Evolutionary conservation across 2,329 filamentous ascomycete genomes (phyloP).

Genomic region (Rhynchosporium agropyri): DNA sequence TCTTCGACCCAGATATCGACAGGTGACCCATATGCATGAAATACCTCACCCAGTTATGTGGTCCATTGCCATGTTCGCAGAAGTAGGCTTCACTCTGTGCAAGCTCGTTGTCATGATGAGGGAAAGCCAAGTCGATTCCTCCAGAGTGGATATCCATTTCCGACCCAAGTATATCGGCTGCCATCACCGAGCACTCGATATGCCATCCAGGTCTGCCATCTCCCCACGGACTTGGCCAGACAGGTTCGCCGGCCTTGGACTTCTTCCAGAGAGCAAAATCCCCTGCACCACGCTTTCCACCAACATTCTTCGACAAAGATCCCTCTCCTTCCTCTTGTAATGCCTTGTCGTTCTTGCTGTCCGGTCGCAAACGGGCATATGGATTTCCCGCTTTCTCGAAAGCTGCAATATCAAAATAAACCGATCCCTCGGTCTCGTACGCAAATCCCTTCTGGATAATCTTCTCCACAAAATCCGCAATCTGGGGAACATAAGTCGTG

Average conservation of each 20-base stretch:
- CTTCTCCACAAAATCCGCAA: constrained; percentile 73
- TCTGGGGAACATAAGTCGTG: constrained; percentile 89
- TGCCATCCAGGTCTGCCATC: constrained; percentile 91
- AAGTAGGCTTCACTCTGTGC: constrained; percentile 89
- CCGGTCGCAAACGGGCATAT: constrained; percentile 84
- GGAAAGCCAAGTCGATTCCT: constrained; percentile 87
- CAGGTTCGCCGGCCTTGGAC: constrained; percentile 88
- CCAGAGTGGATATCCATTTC: constrained; percentile 93
- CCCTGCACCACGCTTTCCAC: constrained; percentile 71
- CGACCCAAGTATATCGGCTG: constrained; percentile 80
- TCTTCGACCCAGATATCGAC: constrained; percentile 86
- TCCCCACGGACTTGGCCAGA: constrained; percentile 88
- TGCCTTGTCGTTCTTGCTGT: constrained; percentile 80
- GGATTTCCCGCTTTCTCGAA: constrained; percentile 84
- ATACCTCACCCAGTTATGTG: constrained; percentile 87
- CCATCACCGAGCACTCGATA: constrained; percentile 97
- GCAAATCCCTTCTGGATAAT: constrained; percentile 79
- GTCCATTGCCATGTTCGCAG: constrained; percentile 49
- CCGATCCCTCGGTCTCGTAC: constrained; percentile 80
- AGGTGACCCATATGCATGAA: constrained; percentile 96
- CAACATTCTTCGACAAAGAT: constrained; percentile 64
- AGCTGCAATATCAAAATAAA: constrained; percentile 89
- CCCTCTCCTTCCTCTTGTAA: constrained; percentile 90
- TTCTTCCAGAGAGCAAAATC: constrained; percentile 96
- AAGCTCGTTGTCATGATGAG: constrained; percentile 91